Evolutionary conservation across 768 basidiomycete species (phyloP).

Genomic region (Agrocybe praecox): DNA sequence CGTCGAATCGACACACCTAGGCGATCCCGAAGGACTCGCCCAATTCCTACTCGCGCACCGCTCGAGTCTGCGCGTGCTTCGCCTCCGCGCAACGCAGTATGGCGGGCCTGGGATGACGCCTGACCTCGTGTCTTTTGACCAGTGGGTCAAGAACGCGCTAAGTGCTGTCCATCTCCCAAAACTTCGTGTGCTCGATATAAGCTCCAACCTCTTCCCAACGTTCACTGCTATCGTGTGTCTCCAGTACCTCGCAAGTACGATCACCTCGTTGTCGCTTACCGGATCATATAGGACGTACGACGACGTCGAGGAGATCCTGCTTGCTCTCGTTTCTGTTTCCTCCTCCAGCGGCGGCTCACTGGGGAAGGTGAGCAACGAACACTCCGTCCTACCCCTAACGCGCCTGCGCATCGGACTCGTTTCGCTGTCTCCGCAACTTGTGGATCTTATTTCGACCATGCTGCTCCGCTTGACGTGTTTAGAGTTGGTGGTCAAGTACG

Average conservation of each 20-base stretch:
- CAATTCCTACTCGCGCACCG: constrained; percentile 38
- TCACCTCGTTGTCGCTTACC: constrained; percentile 40
- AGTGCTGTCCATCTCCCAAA: constrained; percentile 25
- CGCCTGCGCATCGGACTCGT: constrained; percentile 42
- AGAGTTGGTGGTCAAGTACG: constrained; percentile 40
- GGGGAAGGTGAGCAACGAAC: no score
- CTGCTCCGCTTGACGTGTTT: constrained; percentile 36
- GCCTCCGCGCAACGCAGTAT: constrained; percentile 44
- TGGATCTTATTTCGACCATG: constrained; percentile 41
- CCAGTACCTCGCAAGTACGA: constrained; percentile 31
- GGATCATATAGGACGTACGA: constrained; percentile 37
- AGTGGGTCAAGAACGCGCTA: constrained; percentile 37
- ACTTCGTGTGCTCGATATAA: constrained; percentile 35
- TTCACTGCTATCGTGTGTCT: constrained; percentile 36
- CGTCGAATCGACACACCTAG: constrained; percentile 41
- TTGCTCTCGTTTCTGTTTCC: constrained; percentile 20
- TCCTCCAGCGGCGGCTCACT: no score
- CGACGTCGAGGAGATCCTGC: constrained; percentile 35
- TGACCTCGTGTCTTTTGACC: constrained; percentile 32
- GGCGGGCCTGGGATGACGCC: constrained; percentile 34
- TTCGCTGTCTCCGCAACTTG: constrained; percentile 40
- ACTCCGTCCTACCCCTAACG: no score
- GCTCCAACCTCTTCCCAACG: constrained; percentile 36
- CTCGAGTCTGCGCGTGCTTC: constrained; percentile 34
- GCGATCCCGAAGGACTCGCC: constrained; percentile 37